Base-by-base conservation (phyloP, 2,329 filamentous ascomycete genomes). In the Ophiognomonia clavigignenti-juglandacearum region DNA sequence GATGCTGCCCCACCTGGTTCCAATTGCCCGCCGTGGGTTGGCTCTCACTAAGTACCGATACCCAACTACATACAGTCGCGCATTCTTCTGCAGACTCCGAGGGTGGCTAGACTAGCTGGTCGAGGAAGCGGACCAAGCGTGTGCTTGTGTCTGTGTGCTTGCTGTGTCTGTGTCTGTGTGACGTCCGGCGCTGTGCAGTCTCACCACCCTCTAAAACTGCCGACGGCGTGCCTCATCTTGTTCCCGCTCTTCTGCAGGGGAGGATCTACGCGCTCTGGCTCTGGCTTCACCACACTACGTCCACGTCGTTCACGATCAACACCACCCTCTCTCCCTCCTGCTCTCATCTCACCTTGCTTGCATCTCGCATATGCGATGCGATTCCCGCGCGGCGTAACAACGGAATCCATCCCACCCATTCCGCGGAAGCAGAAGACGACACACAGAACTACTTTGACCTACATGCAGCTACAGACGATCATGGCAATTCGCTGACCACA, bases 401-500 rank as follows among this genome's bases (percentile, higher is more conserved):
- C 35, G 35, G 39, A 39, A 39, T 22, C 24, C 29, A 35, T 36
- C 24, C 36, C 27, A 18, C 18, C 27, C 43, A 40, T 13, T 10
- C 11, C 24, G 13, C 22, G n/a, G 16, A 6, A 40, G 9, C n/a
- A n/a, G n/a, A n/a, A n/a, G n/a, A n/a, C n/a, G n/a, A n/a, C 11
- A 31, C 29, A 13, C 13, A 36, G 14, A 37, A 39, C 50, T 48
- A 45, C 45, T 43, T 24, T 34, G 26, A 7, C 10, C 29, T 6
- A 31, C n/a, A 31, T 16, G 13, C 31, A 32, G 6, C 16, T 6
- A 35, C 16, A 16, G 16, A 9, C 11, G 16, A 35, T 16, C 36
- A 35, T 29, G 44, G 56, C n/a, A n/a, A n/a, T n/a, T n/a, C n/a
- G 49, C 55, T 63, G 46, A 58, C 55, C 41, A 44, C 20, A 47